A percentile compares a stretch with the other conserved stretches of the same genome.
These are phyloP conservation scores for Leishmania braziliensis DNA, from an alignment of 208 protist species.

Conservation along the genomic window DNA sequence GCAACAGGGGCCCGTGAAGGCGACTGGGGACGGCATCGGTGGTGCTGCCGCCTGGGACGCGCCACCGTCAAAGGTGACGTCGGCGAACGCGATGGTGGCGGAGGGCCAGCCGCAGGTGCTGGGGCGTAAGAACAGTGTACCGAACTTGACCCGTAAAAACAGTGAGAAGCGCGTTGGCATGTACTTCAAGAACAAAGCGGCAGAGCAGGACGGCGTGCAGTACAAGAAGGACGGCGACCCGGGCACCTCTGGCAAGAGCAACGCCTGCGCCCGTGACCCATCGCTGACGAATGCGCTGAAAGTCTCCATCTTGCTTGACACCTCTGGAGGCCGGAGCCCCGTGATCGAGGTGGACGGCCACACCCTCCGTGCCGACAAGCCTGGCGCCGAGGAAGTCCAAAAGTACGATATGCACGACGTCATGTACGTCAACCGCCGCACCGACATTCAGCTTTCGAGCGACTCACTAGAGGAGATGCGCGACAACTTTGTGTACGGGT, in stretches of 20 bases:
- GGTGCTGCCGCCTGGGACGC: conserved; percentile 12
- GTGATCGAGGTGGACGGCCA: conserved; percentile 54
- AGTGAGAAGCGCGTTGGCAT: conserved; percentile 79
- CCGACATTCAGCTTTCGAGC: conserved; percentile 44
- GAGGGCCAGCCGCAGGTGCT: conserved; percentile 43
- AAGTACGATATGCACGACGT: conserved; percentile 76
- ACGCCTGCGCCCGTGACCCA: conserved; percentile 34
- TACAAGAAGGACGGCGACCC: conserved; percentile 79
- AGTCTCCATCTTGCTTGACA: conserved; percentile 58
- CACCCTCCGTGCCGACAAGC: conserved; percentile 53
- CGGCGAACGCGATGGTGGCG: conserved; percentile 26
- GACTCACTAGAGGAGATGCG: conserved; percentile 65
- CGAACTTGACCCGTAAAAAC: conserved; percentile 45
- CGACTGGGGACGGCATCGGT: not conserved
- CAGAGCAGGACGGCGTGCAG: conserved; percentile 39
- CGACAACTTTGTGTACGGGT: conserved; percentile 59
- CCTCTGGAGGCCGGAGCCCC: conserved; percentile 4
- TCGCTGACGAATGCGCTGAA: conserved; percentile 56
- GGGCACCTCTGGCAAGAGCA: conserved; percentile 39
- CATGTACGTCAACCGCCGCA: conserved; percentile 35
- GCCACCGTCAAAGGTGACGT: conserved; percentile 23
- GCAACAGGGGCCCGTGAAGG: conserved; percentile 8
- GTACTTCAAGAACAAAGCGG: conserved; percentile 82
- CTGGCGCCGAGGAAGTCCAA: conserved; percentile 54
- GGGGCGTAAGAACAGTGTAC: conserved; percentile 44